Percentiles rank a stretch among this genome's conserved stretches.
Evolutionary conservation across 371 early-diverging fungal species (phyloP).

Genomic region (Dichotomocladium elegans): DNA sequence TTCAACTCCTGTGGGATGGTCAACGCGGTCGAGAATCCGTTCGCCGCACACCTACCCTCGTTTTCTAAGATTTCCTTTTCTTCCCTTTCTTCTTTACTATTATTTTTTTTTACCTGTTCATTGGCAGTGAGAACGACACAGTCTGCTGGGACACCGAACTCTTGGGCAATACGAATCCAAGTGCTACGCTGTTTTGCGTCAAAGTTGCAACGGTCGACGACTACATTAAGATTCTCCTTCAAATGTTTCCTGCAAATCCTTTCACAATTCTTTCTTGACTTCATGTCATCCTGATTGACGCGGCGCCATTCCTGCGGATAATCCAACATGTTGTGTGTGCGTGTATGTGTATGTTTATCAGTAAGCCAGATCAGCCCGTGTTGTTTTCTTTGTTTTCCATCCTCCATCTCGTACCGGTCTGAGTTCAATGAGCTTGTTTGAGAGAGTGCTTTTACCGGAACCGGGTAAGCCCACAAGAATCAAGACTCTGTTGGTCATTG

Average conservation of each 20-base stretch:
- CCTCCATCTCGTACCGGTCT: too few relatives aligned
- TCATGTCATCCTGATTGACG: slow-evolving; percentile 70
- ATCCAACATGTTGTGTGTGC: too few relatives aligned
- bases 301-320: slow-evolving; percentile 23
- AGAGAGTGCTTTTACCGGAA: slow-evolving; percentile 67
- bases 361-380: not conserved
- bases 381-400: not conserved
- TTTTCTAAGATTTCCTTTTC: not conserved
- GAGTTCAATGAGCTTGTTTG: slow-evolving; percentile 36
- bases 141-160: slow-evolving; percentile 57
- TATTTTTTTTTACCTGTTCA: slow-evolving; percentile 31
- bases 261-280: slow-evolving; percentile 64
- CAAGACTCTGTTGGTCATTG: slow-evolving; percentile 36
- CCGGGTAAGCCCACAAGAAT: slow-evolving; percentile 68
- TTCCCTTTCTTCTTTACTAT: too few relatives aligned
- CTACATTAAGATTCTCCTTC: slow-evolving; percentile 53
- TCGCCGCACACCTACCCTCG: slow-evolving; percentile 48
- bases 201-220: slow-evolving; percentile 80
- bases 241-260: slow-evolving; percentile 24
- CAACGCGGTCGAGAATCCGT: slow-evolving; percentile 52
- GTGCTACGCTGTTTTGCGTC: slow-evolving; percentile 66
- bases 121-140: slow-evolving; percentile 67
- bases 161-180: slow-evolving; percentile 64
- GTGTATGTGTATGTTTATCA: too few relatives aligned
- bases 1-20: slow-evolving; percentile 76